Evolutionary conservation across 208 protist genomes (phyloP), one percentile per base, ranked within the genome.

Genomic region (Leishmania arabica): DNA sequence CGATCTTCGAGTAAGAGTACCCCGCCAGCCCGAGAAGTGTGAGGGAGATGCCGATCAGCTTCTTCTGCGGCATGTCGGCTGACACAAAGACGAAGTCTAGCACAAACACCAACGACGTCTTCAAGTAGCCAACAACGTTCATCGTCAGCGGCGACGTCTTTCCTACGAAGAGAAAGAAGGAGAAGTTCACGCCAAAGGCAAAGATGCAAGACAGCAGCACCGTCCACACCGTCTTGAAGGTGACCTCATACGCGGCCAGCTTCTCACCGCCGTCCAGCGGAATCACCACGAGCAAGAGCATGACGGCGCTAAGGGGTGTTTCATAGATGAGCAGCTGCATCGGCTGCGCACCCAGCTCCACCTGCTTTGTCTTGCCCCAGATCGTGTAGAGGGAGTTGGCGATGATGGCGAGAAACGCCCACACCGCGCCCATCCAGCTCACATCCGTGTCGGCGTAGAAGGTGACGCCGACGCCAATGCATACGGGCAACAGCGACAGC

Each of bases 291-390:
- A 96, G 81, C n/a, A 92, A 56, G 2, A 98, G 87, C 65, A 98
- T 91, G 24, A 90, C 8, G 5, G 91, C 92, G 75, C 92, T 96
- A 58, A 95, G 86, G 0, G 91, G 90, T 4, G 92, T 89, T 84
- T 98, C 95, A 83, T 98, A 98, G 45, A 93, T 69, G 21, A 98
- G 91, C 60, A 98, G 87, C 85, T 98, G 95, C 86, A 97, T 89
- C 15, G 95, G 82, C 66, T 90, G 84, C 64, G 85, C 89, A 0
- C 85, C 84, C 47, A 98, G 83, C 78, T 98, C 95, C 54, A 85
- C 80, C 84, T 98, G 95, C 84, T 97, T 98, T 77, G 89, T 92
- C 72, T 93, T 94, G 19, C 92, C 93, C 95, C 94, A 98, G 54
- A 98, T 92, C 15, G 94, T 97, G 85, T 98, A 98, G 21, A 98